A percentile compares a stretch with the other conserved stretches of the same genome.
Evolutionary conservation across 2,329 filamentous ascomycete species (phyloP).

Genomic region (Sclerotinia minor): DNA sequence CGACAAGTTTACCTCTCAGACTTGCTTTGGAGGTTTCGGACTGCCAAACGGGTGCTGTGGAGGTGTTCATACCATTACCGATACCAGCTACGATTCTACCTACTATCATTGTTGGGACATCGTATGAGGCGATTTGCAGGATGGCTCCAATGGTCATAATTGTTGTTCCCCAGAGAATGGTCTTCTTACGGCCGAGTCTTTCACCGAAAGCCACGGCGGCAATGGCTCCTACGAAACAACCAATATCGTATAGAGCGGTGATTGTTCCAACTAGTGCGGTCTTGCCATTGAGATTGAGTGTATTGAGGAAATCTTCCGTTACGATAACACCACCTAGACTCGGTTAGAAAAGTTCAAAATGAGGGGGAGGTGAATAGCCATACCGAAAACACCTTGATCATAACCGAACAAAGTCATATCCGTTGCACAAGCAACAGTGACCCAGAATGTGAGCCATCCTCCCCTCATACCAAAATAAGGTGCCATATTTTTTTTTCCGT

Average conservation of each 20-base stretch:
- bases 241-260: conserved; percentile 50
- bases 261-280: conserved; percentile 45
- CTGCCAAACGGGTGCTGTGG: conserved; percentile 42
- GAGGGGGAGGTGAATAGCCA: neutral
- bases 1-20: conserved; percentile 26
- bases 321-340: conserved; percentile 48
- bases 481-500: conserved; percentile 11
- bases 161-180: conserved; percentile 34
- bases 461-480: conserved; percentile 54
- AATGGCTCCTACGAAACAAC: conserved; percentile 51
- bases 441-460: conserved; percentile 57
- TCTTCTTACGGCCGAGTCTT: conserved; percentile 42
- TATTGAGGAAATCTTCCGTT: conserved; percentile 47
- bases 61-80: conserved; percentile 65
- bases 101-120: conserved; percentile 56
- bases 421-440: conserved; percentile 50
- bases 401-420: conserved; percentile 49
- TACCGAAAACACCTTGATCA: conserved; percentile 50
- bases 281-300: conserved; percentile 38
- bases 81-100: conserved; percentile 75
- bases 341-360: neutral
- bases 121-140: conserved; percentile 43
- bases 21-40: conserved; percentile 27
- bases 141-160: conserved; percentile 37
- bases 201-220: conserved; percentile 34